phyloP scores from a whole-genome alignment of 176 grass and related monocot genomes.

The Phoenix dactylifera region DNA sequence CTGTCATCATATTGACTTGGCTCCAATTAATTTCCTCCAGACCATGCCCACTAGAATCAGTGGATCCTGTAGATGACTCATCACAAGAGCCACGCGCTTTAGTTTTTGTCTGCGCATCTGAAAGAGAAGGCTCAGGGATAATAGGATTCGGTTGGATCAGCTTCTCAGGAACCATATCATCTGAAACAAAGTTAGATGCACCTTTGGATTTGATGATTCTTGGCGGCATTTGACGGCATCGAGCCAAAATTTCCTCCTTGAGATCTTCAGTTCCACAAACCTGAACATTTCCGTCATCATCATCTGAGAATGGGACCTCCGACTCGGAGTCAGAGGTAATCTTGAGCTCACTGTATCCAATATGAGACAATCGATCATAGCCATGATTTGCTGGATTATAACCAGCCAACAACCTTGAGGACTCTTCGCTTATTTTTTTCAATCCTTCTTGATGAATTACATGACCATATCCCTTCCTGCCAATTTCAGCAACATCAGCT shows the following conservation, averaged over 20 bases:
- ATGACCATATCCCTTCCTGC: conserved; percentile 10
- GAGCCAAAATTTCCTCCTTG: conserved; percentile 16
- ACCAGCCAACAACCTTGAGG: conserved; percentile 31
- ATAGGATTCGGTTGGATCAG: conserved; percentile 4
- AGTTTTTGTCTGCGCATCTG: conserved; percentile 13
- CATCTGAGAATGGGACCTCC: conserved; percentile 36
- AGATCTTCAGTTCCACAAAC: conserved; percentile 11
- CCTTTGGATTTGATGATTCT: not conserved
- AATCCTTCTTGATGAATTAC: conserved; percentile 5
- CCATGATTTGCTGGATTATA: conserved; percentile 28
- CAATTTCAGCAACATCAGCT: conserved; percentile 21
- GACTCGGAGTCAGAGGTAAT: conserved; percentile 57
- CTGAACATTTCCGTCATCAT: conserved; percentile 24
- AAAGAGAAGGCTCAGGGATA: conserved; percentile 30
- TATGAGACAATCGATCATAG: conserved; percentile 17
- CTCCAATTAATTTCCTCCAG: conserved; percentile 18
- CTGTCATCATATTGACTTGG: not conserved
- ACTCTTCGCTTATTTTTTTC: conserved; percentile 8
- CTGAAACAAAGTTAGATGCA: not conserved
- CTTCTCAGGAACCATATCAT: conserved; percentile 18
- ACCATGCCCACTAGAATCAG: conserved; percentile 8
- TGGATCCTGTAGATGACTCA: conserved; percentile 7
- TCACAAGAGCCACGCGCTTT: not conserved
- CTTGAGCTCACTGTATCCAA: conserved; percentile 42
- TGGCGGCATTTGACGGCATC: not conserved